Percentiles rank a stretch among this genome's conserved stretches.
These are phyloP conservation scores for Arxiozyma slooffiae DNA, from an alignment of 1,139 yeast genomes.

Conservation along the genomic window DNA sequence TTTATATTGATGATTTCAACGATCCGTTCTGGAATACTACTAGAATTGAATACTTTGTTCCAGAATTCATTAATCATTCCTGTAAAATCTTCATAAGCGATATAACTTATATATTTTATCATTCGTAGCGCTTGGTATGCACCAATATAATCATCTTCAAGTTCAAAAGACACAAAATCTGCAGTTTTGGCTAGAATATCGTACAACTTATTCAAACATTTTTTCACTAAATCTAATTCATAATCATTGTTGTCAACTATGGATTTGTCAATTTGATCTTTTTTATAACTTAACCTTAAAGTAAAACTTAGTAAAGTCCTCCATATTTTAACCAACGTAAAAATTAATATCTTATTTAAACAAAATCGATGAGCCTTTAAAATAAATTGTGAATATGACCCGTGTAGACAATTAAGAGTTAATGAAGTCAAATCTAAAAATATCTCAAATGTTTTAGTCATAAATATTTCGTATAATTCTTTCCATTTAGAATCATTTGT, in stretches of 20 bases:
- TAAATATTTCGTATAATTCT: slow-evolving; percentile 9
- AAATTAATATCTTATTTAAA: slow-evolving; percentile 10
- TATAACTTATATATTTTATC: slow-evolving; percentile 12
- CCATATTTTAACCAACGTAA: slow-evolving; percentile 11
- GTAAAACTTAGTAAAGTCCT: slow-evolving; percentile 8
- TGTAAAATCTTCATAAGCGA: slow-evolving; percentile 10
- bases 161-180: slow-evolving; percentile 2
- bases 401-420: slow-evolving; percentile 7
- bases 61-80: slow-evolving; percentile 8
- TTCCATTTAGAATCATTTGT: slow-evolving; percentile 3
- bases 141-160: slow-evolving; percentile 9
- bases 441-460: slow-evolving; percentile 5
- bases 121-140: slow-evolving; percentile 13
- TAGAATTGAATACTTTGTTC: slow-evolving; percentile 7
- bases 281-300: slow-evolving; percentile 11
- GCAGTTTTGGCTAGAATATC: neutral
- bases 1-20: slow-evolving; percentile 11
- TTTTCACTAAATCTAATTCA: neutral
- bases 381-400: slow-evolving; percentile 5
- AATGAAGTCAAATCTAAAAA: slow-evolving; percentile 6
- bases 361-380: slow-evolving; percentile 7
- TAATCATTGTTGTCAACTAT: neutral
- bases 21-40: slow-evolving; percentile 11
- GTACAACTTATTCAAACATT: neutral
- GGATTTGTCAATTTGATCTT: slow-evolving; percentile 2